Conservation (phyloP, 768 basidiomycete genomes). For the Trametes cingulata region DNA sequence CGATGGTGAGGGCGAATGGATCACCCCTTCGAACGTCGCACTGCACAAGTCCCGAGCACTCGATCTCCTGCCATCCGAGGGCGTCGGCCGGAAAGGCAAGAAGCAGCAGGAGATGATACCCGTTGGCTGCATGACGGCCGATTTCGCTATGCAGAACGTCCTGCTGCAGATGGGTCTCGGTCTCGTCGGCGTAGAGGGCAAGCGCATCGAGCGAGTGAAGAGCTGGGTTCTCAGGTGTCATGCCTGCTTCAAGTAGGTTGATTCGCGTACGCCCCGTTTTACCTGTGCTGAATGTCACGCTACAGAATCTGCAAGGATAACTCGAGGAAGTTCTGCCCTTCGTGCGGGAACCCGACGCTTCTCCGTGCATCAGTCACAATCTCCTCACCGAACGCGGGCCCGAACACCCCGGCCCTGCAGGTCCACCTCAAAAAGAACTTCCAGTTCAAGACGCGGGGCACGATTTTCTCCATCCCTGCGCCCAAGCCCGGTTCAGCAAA, state of each 20-base stretch:
- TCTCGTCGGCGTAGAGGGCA: conserved; percentile 88
- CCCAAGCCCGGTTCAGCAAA: conserved; percentile 90
- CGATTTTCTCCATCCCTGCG: conserved; percentile 87
- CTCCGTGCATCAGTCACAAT: conserved; percentile 90
- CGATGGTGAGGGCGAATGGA: conserved; percentile 94
- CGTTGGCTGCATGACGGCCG: conserved; percentile 94
- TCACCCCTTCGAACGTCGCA: conserved; percentile 85
- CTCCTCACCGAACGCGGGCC: conserved; percentile 58
- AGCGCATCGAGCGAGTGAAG: conserved; percentile 85
- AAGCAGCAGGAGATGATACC: conserved; percentile 48
- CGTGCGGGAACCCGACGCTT: conserved; percentile 92
- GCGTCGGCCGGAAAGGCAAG: conserved; percentile 32
- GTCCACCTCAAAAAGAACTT: conserved; percentile 96
- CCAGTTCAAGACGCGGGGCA: conserved; percentile 90
- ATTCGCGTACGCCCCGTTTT: not conserved
- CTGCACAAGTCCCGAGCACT: conserved; percentile 87
- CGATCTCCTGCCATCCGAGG: conserved; percentile 70
- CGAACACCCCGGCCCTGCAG: conserved; percentile 70
- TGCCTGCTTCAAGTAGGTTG: conserved; percentile 95
- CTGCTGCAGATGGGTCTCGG: conserved; percentile 91
- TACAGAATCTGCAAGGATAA: conserved; percentile 91
- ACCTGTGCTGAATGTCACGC: not conserved
- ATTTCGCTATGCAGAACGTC: conserved; percentile 99
- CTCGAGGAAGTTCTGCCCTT: conserved; percentile 95
- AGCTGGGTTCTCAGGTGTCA: conserved; percentile 97